Evolutionary conservation across 2,329 filamentous ascomycete species (phyloP), one percentile per base, ranked within the genome.

Genomic region (Plenodomus tracheiphilus): DNA sequence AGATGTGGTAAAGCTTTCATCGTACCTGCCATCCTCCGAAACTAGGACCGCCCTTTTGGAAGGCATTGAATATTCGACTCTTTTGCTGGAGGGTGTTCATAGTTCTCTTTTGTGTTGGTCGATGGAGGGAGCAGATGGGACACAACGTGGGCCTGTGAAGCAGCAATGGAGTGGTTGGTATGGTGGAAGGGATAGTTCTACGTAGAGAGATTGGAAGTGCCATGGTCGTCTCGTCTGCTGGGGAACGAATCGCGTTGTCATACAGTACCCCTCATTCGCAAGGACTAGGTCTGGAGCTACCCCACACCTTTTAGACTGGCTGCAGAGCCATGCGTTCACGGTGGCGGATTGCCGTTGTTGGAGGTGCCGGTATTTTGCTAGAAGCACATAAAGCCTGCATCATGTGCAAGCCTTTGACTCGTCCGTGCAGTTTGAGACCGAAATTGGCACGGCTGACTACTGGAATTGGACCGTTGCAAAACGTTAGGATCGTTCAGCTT

Each of bases 21-120:
- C n/a, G n/a, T 70, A 81, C 81, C 74, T 84, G 81, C 81, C 81
- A 84, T 64, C 75, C 80, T 49, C 81, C 81, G 49, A 82, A 82
- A 16, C 74, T 76, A 28, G 80, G 68, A 9, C 76, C 75, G 45
- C 77, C 77, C 34, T 73, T 76, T 53, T 76, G 72, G 43, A 83
- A 73, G 13, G 78, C 77, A 51, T 75, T 77, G 58, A 77, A 79
- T 45, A 83, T 68, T 41, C 78, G 76, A 58, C 81, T 84, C 39
- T 77, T 75, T 54, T 77, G 73, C 68, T 83, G 80, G 72, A 84
- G 81, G 18, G 62, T 61, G 43, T 70, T 72, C 65, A 70, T 70
- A 25, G 49, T 69, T 51, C 57, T n/a, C n/a, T n/a, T n/a, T n/a
- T n/a, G n/a, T n/a, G n/a, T n/a, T n/a, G n/a, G n/a, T n/a, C n/a